Evolutionary conservation across 495 filamentous ascomycete genomes (phyloP).

Genomic region (Chaetomium tenue): DNA sequence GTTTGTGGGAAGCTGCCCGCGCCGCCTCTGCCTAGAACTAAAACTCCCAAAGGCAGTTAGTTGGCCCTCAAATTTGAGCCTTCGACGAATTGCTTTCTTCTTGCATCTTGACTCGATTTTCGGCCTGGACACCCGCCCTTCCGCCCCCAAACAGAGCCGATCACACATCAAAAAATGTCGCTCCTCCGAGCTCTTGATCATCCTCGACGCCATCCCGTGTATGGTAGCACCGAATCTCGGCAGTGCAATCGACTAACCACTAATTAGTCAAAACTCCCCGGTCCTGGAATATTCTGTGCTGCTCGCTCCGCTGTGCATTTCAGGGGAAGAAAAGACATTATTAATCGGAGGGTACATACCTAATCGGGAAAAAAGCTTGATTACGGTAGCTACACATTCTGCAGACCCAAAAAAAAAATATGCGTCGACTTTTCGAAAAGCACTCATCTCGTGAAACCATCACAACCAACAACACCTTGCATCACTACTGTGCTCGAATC

Average conservation of each 20-base stretch:
- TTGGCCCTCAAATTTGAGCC: no score
- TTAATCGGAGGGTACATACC: not conserved
- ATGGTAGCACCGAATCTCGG: conserved; percentile 7
- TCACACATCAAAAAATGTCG: not conserved
- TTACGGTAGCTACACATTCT: not conserved
- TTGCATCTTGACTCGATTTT: not conserved
- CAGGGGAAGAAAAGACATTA: not conserved
- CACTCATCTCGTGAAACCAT: no score
- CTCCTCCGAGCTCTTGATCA: not conserved
- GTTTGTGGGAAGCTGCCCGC: no score
- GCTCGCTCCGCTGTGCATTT: not conserved
- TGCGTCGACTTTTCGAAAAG: no score
- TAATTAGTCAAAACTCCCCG: conserved; percentile 1
- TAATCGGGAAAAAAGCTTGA: not conserved
- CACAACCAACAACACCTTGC: no score
- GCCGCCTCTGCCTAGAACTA: no score
- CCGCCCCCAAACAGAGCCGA: not conserved
- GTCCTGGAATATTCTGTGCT: not conserved
- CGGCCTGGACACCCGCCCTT: not conserved
- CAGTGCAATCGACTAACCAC: conserved; percentile 5
- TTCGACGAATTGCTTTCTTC: not conserved
- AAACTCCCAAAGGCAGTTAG: no score
- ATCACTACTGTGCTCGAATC: not conserved
- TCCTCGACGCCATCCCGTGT: not conserved
- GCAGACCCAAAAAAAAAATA: no score